Base-by-base conservation (phyloP, 441 rosid genomes). In the Brassica hybrid region DNA sequence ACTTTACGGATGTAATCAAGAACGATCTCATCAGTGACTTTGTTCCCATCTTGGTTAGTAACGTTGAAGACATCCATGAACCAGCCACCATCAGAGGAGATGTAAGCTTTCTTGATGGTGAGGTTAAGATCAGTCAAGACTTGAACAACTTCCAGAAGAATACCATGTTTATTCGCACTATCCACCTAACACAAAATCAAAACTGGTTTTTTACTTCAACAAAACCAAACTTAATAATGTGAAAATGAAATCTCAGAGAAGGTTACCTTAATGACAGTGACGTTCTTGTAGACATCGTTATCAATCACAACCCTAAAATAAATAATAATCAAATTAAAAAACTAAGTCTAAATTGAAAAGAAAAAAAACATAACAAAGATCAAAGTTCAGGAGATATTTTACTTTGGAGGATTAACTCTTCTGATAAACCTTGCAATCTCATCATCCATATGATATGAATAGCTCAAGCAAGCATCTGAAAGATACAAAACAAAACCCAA, bases 71-170 rank as follows among this genome's bases (percentile, higher is more conserved):
- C 83, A 81, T 95, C 98, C 99, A 95, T 95, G 79, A 95, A 91
- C 99, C 99, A 95, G 17, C 93, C 91, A 50, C 98, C 94, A 82
- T 95, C 98, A 72, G 99, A 90, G 43, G 94, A 90, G 70, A 95
- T 90, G 83, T 91, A 91, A 45, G 98, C 98, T 86, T 95, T 95
- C 67, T 83, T 90, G 34, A 95, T 85, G 66, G 85, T 85, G 72
- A 95, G 92, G 74, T 91, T 88, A 74, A 91, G 93, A 84, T 94
- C 99, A 60, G 96, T 89, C 77, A 94, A 89, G 58, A 91, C 85
- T 82, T 91, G 97, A 17, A 94, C 99, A 76, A 91, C 98, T 70
- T 94, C 93, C 60, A 94, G 90, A 71, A 94, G 94, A 66, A 91
- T 94, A 19, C 97, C 98, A 67, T 87, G 95, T 76, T 84, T 87